Evolutionary conservation across 108 stramenopile species (phyloP), one percentile per base, ranked within the genome.

Genomic region (Cyclotella baltica): DNA sequence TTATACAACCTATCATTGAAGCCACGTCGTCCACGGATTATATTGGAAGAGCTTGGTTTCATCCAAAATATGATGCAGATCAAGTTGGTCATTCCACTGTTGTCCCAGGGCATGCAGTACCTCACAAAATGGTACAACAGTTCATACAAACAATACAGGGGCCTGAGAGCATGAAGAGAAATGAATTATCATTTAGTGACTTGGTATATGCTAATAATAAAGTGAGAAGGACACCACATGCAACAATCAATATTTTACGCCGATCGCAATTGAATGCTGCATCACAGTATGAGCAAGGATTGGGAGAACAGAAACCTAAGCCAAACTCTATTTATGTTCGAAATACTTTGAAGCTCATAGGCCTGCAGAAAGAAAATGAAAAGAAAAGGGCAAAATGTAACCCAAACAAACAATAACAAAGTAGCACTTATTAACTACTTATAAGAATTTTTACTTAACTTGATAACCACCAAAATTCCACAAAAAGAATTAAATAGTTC

Each of bases 21-120:
- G 78, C 81, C 46, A 75, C 71, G 16, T 40, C 67, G 50, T 72
- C 87, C 4, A 70, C 73, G 35, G 72, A 69, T 15, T 67, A 72
- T 27, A 85, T 88, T 52, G 87, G 87, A 34, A 40, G 80, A 27
- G 87, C 87, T 33, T 88, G 83, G 87, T 88, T 88, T 56, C 87
- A 88, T 58, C 87, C 87, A 2, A 29, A 34, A 20, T 88, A 88
- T 68, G 68, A 83, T 58, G 59, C 81, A 18, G 67, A 66, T 43
- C 19, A 30, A 40, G 67, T 88, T 27, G 85, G 84, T 34, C 84
- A 85, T 37, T 43, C 83, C 5, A 16, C 63, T 3, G 80, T 88
- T 13, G 46, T 85, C 27, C 67, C 87, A 4, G 87, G 84, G 15
- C 87, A 88, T 73, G 87, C 87, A 38, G 63, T 88, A 0, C 87